Conservation (phyloP, 2,329 filamentous ascomycete species). For the Scedosporium aurantiacum region DNA sequence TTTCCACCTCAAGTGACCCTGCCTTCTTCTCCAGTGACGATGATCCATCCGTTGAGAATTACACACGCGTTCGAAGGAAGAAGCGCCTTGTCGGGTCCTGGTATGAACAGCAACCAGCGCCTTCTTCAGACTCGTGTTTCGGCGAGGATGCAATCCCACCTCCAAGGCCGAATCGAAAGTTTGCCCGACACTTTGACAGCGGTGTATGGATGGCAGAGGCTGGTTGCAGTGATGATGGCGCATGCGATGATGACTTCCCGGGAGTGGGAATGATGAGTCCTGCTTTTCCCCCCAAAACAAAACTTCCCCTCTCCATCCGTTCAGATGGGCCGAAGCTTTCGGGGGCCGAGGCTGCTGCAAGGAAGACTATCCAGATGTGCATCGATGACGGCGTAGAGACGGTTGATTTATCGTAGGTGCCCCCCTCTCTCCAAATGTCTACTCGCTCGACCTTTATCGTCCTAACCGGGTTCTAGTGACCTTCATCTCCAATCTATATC, state of each 20-base stretch:
- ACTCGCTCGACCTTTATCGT: neutral
- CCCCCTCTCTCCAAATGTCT: neutral
- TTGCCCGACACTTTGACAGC: constrained; percentile 54
- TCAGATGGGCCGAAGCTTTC: constrained; percentile 16
- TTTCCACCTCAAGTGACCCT: constrained; percentile 58
- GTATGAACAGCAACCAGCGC: constrained; percentile 48
- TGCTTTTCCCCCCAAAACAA: constrained; percentile 14
- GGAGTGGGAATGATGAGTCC: neutral
- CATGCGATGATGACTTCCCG: neutral
- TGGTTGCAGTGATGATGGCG: neutral
- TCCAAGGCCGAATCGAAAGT: constrained; percentile 35
- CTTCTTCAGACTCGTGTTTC: constrained; percentile 37
- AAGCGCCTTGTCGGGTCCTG: constrained; percentile 59
- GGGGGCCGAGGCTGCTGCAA: constrained; percentile 32
- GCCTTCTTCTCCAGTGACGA: constrained; percentile 64
- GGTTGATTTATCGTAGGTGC: constrained; percentile 49
- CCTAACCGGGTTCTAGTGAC: constrained; percentile 17
- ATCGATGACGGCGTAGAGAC: constrained; percentile 47
- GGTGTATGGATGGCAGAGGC: constrained; percentile 56
- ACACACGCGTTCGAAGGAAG: constrained; percentile 38
- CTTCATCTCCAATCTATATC: constrained; percentile 42
- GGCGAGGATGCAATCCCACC: constrained; percentile 23
- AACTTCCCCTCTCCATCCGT: constrained; percentile 12
- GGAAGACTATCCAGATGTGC: constrained; percentile 36
- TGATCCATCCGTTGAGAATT: constrained; percentile 56